These are phyloP conservation scores for Tetrastigma voinierianum DNA, from an alignment of 164 flowering plant genomes.

Conservation along the genomic window DNA sequence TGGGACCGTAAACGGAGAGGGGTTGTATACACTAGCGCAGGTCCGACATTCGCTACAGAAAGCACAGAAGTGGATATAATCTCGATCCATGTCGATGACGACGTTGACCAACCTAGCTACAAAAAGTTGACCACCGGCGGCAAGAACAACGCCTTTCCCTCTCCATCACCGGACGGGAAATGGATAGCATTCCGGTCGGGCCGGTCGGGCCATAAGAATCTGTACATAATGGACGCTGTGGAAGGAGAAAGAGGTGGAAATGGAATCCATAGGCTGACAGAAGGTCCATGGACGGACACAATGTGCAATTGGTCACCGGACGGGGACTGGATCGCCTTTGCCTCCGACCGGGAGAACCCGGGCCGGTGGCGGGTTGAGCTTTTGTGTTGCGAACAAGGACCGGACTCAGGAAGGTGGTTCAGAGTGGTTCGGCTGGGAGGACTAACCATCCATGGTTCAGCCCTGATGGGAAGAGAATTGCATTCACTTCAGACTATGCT, in stretches of 20 bases:
- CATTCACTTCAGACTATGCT: slow-evolving; percentile 73
- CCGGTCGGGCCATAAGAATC: slow-evolving; percentile 74
- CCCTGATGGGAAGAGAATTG: slow-evolving; percentile 66
- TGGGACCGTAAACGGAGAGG: slow-evolving; percentile 80
- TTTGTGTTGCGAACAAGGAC: too few relatives aligned
- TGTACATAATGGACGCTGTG: slow-evolving; percentile 79
- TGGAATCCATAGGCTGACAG: slow-evolving; percentile 54
- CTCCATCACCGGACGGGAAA: slow-evolving; percentile 84
- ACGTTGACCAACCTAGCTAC: slow-evolving; percentile 15
- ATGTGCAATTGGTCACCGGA: slow-evolving; percentile 94
- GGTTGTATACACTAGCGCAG: slow-evolving; percentile 66
- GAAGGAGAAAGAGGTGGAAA: slow-evolving; percentile 66
- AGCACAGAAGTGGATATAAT: slow-evolving; percentile 64
- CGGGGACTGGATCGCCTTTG: slow-evolving; percentile 87
- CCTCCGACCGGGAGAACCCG: slow-evolving; percentile 72
- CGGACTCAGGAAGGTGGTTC: slow-evolving; percentile 58
- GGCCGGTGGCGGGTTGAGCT: slow-evolving; percentile 63
- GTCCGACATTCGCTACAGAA: slow-evolving; percentile 65
- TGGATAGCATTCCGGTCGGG: slow-evolving; percentile 85
- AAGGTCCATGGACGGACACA: slow-evolving; percentile 91
- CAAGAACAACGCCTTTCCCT: slow-evolving; percentile 88
- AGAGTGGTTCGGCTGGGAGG: slow-evolving; percentile 64
- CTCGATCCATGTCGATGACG: slow-evolving; percentile 49
- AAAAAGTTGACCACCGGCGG: slow-evolving; percentile 59
- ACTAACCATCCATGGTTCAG: slow-evolving; percentile 87